phyloP scores from a whole-genome alignment of 2,329 filamentous ascomycete species.

The Colletotrichum lini region DNA sequence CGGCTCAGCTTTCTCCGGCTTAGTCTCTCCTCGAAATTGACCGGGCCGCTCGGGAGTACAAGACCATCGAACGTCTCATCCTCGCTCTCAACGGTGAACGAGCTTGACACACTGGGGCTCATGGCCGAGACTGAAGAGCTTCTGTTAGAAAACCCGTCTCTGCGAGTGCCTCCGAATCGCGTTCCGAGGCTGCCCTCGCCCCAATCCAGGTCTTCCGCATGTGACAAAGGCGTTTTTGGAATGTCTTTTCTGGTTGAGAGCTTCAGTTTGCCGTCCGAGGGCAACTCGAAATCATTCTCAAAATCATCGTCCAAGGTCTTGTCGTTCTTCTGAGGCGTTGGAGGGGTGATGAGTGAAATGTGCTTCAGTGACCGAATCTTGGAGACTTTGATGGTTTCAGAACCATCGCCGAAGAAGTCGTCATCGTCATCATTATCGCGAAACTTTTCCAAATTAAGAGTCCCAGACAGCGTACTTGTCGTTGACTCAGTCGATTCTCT shows the following conservation, averaged over 20 bases:
- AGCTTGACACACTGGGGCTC: slow-evolving; percentile 93
- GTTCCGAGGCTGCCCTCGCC: slow-evolving; percentile 94
- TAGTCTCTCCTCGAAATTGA: slow-evolving; percentile 86
- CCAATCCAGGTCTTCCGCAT: slow-evolving; percentile 89
- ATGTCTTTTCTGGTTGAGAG: slow-evolving; percentile 74
- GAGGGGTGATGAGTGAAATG: slow-evolving; percentile 68
- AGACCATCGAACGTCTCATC: slow-evolving; percentile 94
- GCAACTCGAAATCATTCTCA: slow-evolving; percentile 80
- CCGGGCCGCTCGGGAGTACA: slow-evolving; percentile 83
- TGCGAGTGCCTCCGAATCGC: slow-evolving; percentile 87
- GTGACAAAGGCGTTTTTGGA: slow-evolving; percentile 72
- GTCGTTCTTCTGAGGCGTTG: slow-evolving; percentile 65
- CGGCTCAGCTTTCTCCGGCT: slow-evolving; percentile 77
- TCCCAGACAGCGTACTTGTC: slow-evolving; percentile 56
- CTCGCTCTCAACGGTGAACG: slow-evolving; percentile 91
- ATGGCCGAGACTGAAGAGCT: slow-evolving; percentile 91
- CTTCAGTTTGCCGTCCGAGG: slow-evolving; percentile 75
- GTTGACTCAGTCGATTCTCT: slow-evolving; percentile 50
- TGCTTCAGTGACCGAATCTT: slow-evolving; percentile 69
- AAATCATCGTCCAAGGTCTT: slow-evolving; percentile 72
- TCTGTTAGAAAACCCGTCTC: slow-evolving; percentile 83
- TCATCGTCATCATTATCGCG: slow-evolving; percentile 74
- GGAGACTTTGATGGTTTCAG: slow-evolving; percentile 77
- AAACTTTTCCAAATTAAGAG: slow-evolving; percentile 74
- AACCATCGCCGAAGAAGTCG: slow-evolving; percentile 74